Evolutionary conservation across 2,329 filamentous ascomycete genomes (phyloP), one percentile per base, ranked within the genome.

Genomic region (Bipolaris bicolor): DNA sequence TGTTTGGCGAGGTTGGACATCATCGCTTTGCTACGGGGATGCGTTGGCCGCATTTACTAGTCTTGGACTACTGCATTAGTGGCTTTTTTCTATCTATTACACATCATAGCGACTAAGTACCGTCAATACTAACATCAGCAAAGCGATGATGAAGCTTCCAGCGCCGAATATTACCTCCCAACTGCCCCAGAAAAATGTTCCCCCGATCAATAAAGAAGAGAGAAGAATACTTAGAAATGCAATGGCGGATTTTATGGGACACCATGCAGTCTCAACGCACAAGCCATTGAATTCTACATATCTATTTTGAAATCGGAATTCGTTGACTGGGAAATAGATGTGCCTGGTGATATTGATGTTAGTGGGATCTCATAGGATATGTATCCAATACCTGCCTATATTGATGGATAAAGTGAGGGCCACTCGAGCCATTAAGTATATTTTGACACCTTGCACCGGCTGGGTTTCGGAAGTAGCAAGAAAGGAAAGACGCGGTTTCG

Each of bases 131-230:
- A 58, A 40, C 52, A 58, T 55, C 11, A 20, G 47, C 11, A 58
- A 20, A 34, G 56, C 56, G 3, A 58, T 29, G 20, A 55, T 3
- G 46, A 58, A 58, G 34, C 56, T 58, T 44, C 56, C 56, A 43
- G 56, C 56, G 7, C 56, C 52, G n/a, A 58, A 58, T 18, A 37
- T 29, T 48, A 55, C 31, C 20, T 58, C 56, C 56, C 56, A 58
- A 15, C 34, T 55, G 16, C 41, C 43, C 56, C 51, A 51, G 34
- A 37, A 5, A 41, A 58, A 15, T 26, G 16, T 55, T 11, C 47
- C 52, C 3, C 36, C 37, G 1, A 2, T 29, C 3, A 43, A 0
- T 31, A 20, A 13, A 18, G n/a, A 50, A 11, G 41, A 3, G 16
- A 50, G 36, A 7, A 43, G 11, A 2, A 29, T 29, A 43, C 18